These are phyloP conservation scores for Leptographium flavum DNA, from an alignment of 2,329 filamentous ascomycete species.

Conservation along the genomic window DNA sequence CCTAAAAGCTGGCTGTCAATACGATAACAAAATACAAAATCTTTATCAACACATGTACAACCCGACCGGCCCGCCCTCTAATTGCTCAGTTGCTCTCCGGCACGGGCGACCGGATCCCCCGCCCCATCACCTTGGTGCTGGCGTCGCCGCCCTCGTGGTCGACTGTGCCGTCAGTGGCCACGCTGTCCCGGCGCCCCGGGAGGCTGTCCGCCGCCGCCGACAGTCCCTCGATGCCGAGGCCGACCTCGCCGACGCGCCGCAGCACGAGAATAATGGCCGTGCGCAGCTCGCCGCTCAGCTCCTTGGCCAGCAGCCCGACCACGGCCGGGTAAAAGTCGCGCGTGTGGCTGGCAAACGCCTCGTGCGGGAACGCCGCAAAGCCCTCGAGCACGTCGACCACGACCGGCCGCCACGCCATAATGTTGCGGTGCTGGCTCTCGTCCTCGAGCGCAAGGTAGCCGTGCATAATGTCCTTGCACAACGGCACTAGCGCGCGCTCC, in stretches of 20 bases:
- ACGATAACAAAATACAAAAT: not conserved
- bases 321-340: slow-evolving; percentile 74
- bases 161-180: not conserved
- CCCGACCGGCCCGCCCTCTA: not conserved
- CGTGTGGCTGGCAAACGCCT: slow-evolving; percentile 69
- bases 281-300: slow-evolving; percentile 68
- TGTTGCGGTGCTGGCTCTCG: slow-evolving; percentile 93
- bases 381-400: slow-evolving; percentile 95
- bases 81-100: not conserved
- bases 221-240: slow-evolving; percentile 32
- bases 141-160: slow-evolving; percentile 14
- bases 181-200: slow-evolving; percentile 8
- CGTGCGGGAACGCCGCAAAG: slow-evolving; percentile 67
- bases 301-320: slow-evolving; percentile 69
- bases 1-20: too few species aligned
- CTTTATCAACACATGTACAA: not conserved
- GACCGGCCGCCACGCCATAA: slow-evolving; percentile 91
- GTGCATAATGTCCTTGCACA: slow-evolving; percentile 87
- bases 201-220: not conserved
- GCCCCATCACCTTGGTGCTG: slow-evolving; percentile 14
- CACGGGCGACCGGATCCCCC: slow-evolving; percentile 9
- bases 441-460: slow-evolving; percentile 80
- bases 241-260: slow-evolving; percentile 69
- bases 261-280: slow-evolving; percentile 64
- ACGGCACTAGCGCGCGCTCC: slow-evolving; percentile 79